Evolutionary conservation across 192 early-diverging fungal species (phyloP), one percentile per base, ranked within the genome.

Genomic region (Globomyces pollinis-pini): DNA sequence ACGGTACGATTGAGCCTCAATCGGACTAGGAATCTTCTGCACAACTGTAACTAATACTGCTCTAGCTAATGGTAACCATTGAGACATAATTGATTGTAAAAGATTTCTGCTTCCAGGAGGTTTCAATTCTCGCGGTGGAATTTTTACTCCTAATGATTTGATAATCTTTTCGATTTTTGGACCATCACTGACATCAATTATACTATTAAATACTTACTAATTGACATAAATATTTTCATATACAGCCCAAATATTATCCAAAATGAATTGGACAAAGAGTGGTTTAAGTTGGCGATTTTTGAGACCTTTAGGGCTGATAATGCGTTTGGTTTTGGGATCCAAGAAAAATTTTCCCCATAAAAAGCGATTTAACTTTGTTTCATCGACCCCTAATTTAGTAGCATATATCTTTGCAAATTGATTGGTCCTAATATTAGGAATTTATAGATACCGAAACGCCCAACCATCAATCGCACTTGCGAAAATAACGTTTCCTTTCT

Each of bases 281-380:
- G 95, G 93, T 67, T 99, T 98, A 52, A 94, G 69, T 0, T 72
- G 60, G 30, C 90, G 65, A 1, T 91, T 90, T 45, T 90, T 86
- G 16, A 92, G 65, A 28, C 88, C 91, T 68, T 92, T 96, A 38
- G 86, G 84, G 3, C 82, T 81, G 45, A 99, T 69, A 1, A 98
- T 84, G 7, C 88, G 85, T 66, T 93, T 95, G 43, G 88, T 86
- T 72, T 98, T 98, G 30, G 91, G 87, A 61, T 99, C 96, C 58
- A 97, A 78, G 73, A 91, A 99, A 68, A 84, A 97, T 57, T 98
- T 89, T 12, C 96, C 96, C 96, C 96, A 99, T 54, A 99, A 77
- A 30, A 88, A 82, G 58, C 87, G 87, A 54, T 84, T 81, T 35
- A 99, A 72, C 1, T 78, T 55, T 1, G 45, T 42, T 55, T 93